A percentile compares a stretch with the other conserved stretches of the same genome.
Evolutionary conservation across 2,329 filamentous ascomycete species (phyloP).

Genomic region (Penicillium aurantiogriseum): DNA sequence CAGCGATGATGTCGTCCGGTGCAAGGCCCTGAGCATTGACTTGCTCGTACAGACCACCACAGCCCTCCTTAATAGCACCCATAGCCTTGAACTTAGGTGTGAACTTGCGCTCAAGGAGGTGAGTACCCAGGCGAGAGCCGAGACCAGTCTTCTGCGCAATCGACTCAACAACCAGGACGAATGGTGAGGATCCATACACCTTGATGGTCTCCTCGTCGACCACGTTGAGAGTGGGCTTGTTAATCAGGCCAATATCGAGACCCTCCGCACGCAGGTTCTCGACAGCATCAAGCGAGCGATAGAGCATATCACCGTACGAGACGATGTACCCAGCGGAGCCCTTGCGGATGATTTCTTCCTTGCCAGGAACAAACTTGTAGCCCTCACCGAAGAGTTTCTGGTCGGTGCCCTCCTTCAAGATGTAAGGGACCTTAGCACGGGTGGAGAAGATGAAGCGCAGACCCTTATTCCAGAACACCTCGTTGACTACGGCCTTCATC

Average conservation of each 20-base stretch:
- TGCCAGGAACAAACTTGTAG: conserved; percentile 39
- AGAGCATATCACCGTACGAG: conserved; percentile 43
- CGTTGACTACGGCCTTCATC: conserved; percentile 39
- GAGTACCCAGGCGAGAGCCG: conserved; percentile 38
- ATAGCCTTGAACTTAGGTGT: conserved; percentile 40
- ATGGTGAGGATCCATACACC: conserved; percentile 37
- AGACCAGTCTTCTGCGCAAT: conserved; percentile 43
- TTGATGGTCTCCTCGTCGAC: conserved; percentile 41
- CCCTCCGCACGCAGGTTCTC: conserved; percentile 38
- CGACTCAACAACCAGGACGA: conserved; percentile 41
- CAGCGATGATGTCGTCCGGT: conserved; percentile 35
- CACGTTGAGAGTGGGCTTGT: conserved; percentile 42
- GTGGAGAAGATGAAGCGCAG: conserved; percentile 42
- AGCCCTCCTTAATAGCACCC: conserved; percentile 40
- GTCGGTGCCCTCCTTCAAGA: conserved; percentile 38
- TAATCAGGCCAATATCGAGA: conserved; percentile 40
- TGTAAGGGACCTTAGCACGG: conserved; percentile 40
- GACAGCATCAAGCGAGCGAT: conserved; percentile 42
- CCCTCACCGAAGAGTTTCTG: conserved; percentile 37
- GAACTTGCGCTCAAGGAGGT: conserved; percentile 38
- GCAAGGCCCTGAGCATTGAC: conserved; percentile 39
- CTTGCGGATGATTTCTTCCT: conserved; percentile 40
- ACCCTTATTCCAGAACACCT: conserved; percentile 41
- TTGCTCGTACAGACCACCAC: conserved; percentile 41
- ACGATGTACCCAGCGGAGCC: conserved; percentile 41